Percentiles rank a stretch among this genome's conserved stretches.
phyloP scores from a whole-genome alignment of 305 asterid species.

The Fraxinus velutina region DNA sequence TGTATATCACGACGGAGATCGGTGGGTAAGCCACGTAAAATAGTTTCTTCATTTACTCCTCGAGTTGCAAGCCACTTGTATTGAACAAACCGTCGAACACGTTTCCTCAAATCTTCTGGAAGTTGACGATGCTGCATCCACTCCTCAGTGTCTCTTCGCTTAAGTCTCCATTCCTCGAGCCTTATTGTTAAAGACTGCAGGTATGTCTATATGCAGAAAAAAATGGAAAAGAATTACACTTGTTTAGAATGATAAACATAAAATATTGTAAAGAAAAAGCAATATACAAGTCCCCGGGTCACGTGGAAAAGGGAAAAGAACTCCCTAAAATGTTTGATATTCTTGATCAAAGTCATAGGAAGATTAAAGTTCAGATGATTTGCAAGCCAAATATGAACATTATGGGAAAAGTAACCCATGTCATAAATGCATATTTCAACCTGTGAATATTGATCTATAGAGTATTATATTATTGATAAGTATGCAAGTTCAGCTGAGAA shows the following conservation, averaged over 20 bases:
- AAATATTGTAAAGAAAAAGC: neutral
- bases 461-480: neutral
- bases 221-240: conserved; percentile 17
- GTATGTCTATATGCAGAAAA: conserved; percentile 58
- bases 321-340: neutral
- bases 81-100: conserved; percentile 82
- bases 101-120: conserved; percentile 76
- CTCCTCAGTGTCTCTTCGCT: conserved; percentile 88
- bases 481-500: neutral
- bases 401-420: neutral
- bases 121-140: conserved; percentile 98
- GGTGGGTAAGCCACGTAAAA: conserved; percentile 64
- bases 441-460: neutral
- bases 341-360: neutral
- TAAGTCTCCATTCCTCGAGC: conserved; percentile 92
- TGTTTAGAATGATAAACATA: neutral
- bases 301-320: neutral
- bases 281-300: neutral
- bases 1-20: conserved; percentile 94
- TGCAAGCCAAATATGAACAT: neutral
- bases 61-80: conserved; percentile 96
- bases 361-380: neutral
- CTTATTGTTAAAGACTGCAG: conserved; percentile 79
- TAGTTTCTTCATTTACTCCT: conserved; percentile 88
- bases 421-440: neutral